These are phyloP conservation scores for Acanthamoeba castellanii DNA, from an alignment of 208 protist genomes.

Conservation along the genomic window DNA sequence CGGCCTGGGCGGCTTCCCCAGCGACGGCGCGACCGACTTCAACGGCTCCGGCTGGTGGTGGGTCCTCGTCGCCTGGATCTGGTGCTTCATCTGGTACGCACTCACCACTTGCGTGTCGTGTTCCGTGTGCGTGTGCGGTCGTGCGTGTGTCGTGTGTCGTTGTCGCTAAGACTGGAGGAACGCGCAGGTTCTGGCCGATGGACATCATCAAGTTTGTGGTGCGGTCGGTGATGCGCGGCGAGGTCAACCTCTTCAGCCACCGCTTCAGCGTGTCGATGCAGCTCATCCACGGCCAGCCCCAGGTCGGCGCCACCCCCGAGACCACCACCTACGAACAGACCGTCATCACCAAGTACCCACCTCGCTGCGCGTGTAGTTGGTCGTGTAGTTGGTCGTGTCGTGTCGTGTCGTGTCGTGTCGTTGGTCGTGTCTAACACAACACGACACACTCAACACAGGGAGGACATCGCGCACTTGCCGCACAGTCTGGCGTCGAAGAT, in stretches of 20 bases:
- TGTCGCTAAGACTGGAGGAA: no score
- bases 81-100: conserved; percentile 83
- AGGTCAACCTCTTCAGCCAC: conserved; percentile 41
- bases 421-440: neutral
- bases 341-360: neutral
- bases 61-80: conserved; percentile 85
- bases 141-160: no score
- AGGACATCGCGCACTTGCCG: conserved; percentile 53
- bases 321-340: neutral
- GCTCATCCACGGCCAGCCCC: neutral
- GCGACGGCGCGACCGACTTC: conserved; percentile 60
- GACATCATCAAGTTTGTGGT: conserved; percentile 57
- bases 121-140: no score
- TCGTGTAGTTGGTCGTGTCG: neutral
- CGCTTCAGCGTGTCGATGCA: conserved; percentile 12
- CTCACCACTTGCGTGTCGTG: no score
- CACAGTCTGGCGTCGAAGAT: conserved; percentile 43
- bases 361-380: neutral
- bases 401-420: neutral
- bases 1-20: conserved; percentile 80
- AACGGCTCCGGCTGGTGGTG: conserved; percentile 84
- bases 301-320: neutral
- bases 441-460: neutral
- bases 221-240: conserved; percentile 30
- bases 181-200: neutral